Percentiles rank a stretch among this genome's conserved stretches.
These are phyloP conservation scores for Leptomonas seymouri DNA, from an alignment of 208 protist species.

Conservation along the genomic window DNA sequence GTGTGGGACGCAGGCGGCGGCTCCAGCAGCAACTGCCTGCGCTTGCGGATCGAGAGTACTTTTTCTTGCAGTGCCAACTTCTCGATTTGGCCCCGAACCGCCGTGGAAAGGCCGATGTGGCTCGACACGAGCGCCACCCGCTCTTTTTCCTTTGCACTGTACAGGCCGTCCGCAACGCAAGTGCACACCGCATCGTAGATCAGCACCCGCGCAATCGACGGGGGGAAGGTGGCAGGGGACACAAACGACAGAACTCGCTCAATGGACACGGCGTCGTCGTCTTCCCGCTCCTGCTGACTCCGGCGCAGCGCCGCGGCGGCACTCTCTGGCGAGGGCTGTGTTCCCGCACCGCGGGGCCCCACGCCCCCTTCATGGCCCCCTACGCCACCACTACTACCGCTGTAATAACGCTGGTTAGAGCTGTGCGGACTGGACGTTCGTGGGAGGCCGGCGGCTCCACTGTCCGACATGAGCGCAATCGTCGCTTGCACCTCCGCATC, in stretches of 20 bases:
- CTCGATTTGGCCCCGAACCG: constrained; percentile 70
- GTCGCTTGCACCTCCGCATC: constrained; percentile 15
- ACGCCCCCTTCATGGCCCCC: not conserved
- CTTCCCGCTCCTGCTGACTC: constrained; percentile 11
- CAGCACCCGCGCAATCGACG: constrained; percentile 53
- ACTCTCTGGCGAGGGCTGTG: not conserved
- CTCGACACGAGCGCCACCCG: constrained; percentile 58
- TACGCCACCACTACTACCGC: not conserved
- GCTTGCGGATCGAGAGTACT: constrained; percentile 58
- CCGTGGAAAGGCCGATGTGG: constrained; percentile 61
- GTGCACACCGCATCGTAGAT: constrained; percentile 73
- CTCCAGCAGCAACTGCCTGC: constrained; percentile 37
- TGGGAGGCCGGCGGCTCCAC: not conserved
- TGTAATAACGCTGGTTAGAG: too few species aligned
- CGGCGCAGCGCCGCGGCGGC: not conserved
- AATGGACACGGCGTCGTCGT: constrained; percentile 21
- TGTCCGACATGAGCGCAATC: constrained; percentile 11
- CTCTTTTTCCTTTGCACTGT: constrained; percentile 52
- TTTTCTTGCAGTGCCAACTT: constrained; percentile 61
- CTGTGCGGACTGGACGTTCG: not conserved
- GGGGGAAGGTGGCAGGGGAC: constrained; percentile 46
- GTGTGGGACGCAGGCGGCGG: constrained; percentile 2
- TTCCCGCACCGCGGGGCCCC: not conserved
- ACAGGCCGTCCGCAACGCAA: constrained; percentile 60
- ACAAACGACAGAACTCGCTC: constrained; percentile 50